Percentiles rank a stretch among this genome's conserved stretches.
Evolutionary conservation across 306 rosid genomes (phyloP).

Genomic region (Vicia sativa): DNA sequence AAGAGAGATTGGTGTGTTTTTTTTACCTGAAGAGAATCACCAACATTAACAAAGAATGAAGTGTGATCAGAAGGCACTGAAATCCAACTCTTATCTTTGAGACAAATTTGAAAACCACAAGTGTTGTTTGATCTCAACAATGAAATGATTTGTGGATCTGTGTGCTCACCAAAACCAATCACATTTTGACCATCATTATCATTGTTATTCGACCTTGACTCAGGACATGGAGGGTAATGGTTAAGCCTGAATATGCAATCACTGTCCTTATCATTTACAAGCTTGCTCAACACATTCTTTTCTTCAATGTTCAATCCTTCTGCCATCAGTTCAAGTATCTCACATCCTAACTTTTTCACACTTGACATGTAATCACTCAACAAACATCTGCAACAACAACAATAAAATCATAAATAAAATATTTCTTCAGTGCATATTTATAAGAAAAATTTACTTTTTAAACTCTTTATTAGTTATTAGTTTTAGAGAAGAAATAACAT

Average conservation of each 20-base stretch:
- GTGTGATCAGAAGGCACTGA: slow-evolving; percentile 81
- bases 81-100: slow-evolving; percentile 69
- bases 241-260: slow-evolving; percentile 77
- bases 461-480: too few relatives aligned
- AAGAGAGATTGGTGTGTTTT: neutral
- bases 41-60: slow-evolving; percentile 83
- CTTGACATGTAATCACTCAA: slow-evolving; percentile 49
- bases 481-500: slow-evolving; percentile 23
- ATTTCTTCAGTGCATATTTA: too few relatives aligned
- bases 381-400: slow-evolving; percentile 6
- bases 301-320: slow-evolving; percentile 67
- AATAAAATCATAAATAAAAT: too few relatives aligned
- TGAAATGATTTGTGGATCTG: slow-evolving; percentile 87
- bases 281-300: slow-evolving; percentile 65
- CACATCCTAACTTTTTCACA: slow-evolving; percentile 69
- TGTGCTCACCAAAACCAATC: slow-evolving; percentile 85
- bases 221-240: slow-evolving; percentile 81
- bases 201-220: slow-evolving; percentile 35
- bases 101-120: slow-evolving; percentile 67
- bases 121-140: slow-evolving; percentile 73
- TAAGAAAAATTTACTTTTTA: too few relatives aligned
- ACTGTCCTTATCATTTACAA: slow-evolving; percentile 68
- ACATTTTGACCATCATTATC: slow-evolving; percentile 29
- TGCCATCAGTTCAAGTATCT: slow-evolving; percentile 74
- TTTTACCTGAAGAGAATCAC: slow-evolving; percentile 83